These are phyloP conservation scores for Salvia sclarea DNA, from an alignment of 305 asterid species.

Conservation along the genomic window DNA sequence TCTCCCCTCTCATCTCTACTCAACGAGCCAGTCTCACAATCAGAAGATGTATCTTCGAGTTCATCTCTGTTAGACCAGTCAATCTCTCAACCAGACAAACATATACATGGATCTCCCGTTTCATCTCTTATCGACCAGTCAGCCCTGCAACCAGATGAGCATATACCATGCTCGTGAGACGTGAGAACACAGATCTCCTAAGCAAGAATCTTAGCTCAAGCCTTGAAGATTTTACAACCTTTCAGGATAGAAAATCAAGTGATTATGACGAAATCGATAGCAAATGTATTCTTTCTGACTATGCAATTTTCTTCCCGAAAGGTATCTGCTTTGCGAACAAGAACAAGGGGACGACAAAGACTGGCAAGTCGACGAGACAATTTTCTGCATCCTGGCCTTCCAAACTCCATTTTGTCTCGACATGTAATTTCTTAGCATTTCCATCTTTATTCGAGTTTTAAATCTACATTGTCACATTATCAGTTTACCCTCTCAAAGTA, in stretches of 20 bases:
- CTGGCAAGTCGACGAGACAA: not conserved
- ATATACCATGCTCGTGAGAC: not conserved
- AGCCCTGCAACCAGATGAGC: not conserved
- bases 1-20: not conserved
- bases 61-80: not conserved
- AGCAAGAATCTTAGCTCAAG: not conserved
- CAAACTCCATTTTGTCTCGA: not conserved
- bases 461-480: not conserved
- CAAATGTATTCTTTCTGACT: not conserved
- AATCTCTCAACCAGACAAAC: not conserved
- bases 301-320: not conserved
- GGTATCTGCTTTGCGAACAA: not conserved
- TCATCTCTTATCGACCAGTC: not conserved
- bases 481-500: not conserved
- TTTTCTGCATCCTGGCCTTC: not conserved
- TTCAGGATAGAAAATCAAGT: not conserved
- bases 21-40: not conserved
- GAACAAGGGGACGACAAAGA: not conserved
- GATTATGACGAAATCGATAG: conserved; percentile 29
- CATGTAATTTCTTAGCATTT: not conserved
- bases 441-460: not conserved
- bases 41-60: not conserved
- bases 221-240: not conserved
- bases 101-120: not conserved
- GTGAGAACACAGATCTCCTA: not conserved